Evolutionary conservation across 1,284 basidiomycete species (phyloP).

Genomic region (Porogramme epimiltina): DNA sequence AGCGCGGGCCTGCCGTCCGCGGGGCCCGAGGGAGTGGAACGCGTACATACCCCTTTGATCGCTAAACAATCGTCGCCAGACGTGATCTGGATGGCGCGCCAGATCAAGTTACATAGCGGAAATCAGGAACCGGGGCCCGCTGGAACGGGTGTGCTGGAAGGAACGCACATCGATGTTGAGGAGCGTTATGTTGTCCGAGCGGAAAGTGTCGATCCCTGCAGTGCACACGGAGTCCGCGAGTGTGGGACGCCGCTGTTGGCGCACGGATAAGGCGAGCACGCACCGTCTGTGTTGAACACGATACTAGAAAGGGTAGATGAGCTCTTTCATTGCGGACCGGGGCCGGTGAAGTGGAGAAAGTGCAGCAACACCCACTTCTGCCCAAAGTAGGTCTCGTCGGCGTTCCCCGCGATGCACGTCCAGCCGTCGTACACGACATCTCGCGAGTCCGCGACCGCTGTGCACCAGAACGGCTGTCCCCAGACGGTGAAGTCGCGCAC

Average conservation of each 20-base stretch:
- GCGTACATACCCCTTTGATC: conserved; percentile 55
- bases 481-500: conserved; percentile 57
- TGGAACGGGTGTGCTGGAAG: too few relatives aligned
- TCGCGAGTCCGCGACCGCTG: conserved; percentile 54
- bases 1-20: neutral
- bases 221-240: neutral
- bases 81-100: conserved; percentile 38
- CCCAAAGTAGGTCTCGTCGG: conserved; percentile 49
- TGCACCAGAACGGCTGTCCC: conserved; percentile 69
- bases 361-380: conserved; percentile 44
- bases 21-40: neutral
- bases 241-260: neutral
- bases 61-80: conserved; percentile 70
- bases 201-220: conserved; percentile 61
- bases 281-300: conserved; percentile 68
- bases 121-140: too few relatives aligned
- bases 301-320: conserved; percentile 38
- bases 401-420: conserved; percentile 62
- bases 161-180: conserved; percentile 51
- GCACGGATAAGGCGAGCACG: conserved; percentile 1
- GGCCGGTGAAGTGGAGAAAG: neutral
- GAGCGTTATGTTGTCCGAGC: conserved; percentile 52
- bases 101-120: too few relatives aligned
- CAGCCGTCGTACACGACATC: conserved; percentile 63
- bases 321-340: too few relatives aligned